A percentile compares a stretch with the other conserved stretches of the same genome.
phyloP scores from a whole-genome alignment of 805 yeast species.

The Candida sithepensis region DNA sequence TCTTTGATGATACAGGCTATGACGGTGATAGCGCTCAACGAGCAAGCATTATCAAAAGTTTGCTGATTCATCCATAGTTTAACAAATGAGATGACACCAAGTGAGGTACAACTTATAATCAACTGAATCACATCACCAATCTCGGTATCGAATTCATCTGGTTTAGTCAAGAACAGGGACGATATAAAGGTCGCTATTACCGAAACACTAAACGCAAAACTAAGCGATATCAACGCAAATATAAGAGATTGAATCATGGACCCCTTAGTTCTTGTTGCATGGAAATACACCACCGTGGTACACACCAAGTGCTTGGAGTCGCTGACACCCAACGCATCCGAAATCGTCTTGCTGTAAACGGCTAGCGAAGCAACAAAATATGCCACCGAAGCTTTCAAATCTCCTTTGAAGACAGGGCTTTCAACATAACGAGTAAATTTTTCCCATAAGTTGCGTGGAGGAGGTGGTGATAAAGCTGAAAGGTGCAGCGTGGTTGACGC shows the following conservation, averaged over 20 bases:
- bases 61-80: conserved; percentile 65
- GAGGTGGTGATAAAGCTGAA: not conserved
- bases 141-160: conserved; percentile 41
- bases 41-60: conserved; percentile 78
- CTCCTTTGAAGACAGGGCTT: conserved; percentile 21
- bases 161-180: conserved; percentile 27
- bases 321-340: conserved; percentile 52
- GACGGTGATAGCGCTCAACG: conserved; percentile 67
- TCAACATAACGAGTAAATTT: not conserved
- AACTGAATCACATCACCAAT: conserved; percentile 53
- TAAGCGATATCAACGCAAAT: conserved; percentile 53
- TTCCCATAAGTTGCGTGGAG: not conserved
- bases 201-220: conserved; percentile 51
- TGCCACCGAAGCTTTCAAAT: conserved; percentile 68
- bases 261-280: conserved; percentile 75
- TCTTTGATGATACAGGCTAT: conserved; percentile 72
- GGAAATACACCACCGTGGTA: conserved; percentile 81
- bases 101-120: conserved; percentile 46
- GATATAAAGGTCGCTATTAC: conserved; percentile 52
- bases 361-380: conserved; percentile 71
- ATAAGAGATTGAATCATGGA: conserved; percentile 72
- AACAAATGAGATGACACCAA: conserved; percentile 65
- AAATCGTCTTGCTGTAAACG: conserved; percentile 54
- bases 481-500: not conserved
- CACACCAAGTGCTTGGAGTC: conserved; percentile 81